Conservation (phyloP, 2,329 filamentous ascomycete species). For the Escovopsis sp. region DNA sequence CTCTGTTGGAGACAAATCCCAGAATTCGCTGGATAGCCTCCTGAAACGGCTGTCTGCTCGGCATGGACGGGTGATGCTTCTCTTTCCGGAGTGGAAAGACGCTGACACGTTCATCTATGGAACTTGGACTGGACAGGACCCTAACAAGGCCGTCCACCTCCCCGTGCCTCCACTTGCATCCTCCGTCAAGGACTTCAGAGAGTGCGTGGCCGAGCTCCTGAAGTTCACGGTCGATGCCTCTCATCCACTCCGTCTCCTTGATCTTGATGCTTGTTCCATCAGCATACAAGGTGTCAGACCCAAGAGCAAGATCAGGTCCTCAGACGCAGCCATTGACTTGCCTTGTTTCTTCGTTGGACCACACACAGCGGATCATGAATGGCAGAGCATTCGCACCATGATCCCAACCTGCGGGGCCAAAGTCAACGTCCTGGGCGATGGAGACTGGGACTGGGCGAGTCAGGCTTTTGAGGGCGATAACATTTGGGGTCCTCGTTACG, state of each 20-base stretch:
- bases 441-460: conserved; percentile 8
- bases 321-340: conserved; percentile 4
- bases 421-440: conserved; percentile 4
- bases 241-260: neutral
- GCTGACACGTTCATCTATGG: neutral
- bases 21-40: neutral
- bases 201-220: conserved; percentile 3
- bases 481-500: conserved; percentile 12
- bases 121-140: neutral
- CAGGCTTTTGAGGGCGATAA: conserved; percentile 7
- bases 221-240: neutral
- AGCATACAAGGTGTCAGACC: conserved; percentile 8
- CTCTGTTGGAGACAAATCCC: neutral
- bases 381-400: conserved; percentile 11
- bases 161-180: conserved; percentile 3
- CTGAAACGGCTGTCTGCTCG: neutral
- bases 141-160: neutral
- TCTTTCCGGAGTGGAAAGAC: conserved; percentile 3
- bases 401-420: conserved; percentile 7
- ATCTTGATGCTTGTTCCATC: conserved; percentile 1
- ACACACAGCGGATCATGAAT: conserved; percentile 9
- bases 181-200: neutral
- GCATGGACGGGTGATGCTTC: neutral
- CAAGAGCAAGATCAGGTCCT: neutral
- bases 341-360: conserved; percentile 8